Evolutionary conservation across 257 asterid genomes (phyloP).

Genomic region (Forsythia suspensa): DNA sequence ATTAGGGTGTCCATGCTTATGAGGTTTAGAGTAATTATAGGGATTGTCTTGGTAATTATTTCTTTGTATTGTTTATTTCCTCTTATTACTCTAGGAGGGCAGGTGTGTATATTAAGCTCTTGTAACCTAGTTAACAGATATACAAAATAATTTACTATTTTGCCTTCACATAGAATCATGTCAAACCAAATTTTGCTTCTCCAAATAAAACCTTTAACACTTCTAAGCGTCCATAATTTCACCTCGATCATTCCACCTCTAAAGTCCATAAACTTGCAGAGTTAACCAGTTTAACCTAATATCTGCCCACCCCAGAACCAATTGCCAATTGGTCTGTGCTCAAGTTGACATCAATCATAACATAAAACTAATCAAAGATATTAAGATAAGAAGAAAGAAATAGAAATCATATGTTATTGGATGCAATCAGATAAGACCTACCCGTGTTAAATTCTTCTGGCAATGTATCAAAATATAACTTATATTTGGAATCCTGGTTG

Average conservation of each 20-base stretch:
- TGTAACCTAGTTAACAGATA: background rate
- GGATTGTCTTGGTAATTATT: background rate
- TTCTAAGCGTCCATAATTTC: background rate
- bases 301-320: background rate
- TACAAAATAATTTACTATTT: too few species aligned
- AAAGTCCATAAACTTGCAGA: background rate
- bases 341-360: background rate
- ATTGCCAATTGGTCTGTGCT: background rate
- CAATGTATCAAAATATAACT: conserved; percentile 72
- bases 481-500: conserved; percentile 55
- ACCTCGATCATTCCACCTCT: background rate
- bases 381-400: background rate
- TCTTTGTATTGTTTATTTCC: background rate
- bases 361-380: background rate
- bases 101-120: background rate
- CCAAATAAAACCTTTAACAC: background rate
- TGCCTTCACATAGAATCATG: background rate
- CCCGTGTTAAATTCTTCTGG: conserved; percentile 83
- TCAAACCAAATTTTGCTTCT: background rate
- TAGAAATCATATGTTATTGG: background rate
- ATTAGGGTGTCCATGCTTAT: too few species aligned
- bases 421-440: conserved; percentile 12
- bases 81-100: background rate
- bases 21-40: background rate
- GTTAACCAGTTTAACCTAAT: background rate